These are phyloP conservation scores for Naganishia sp. DNA, from an alignment of 1,284 basidiomycete species.

Conservation along the genomic window DNA sequence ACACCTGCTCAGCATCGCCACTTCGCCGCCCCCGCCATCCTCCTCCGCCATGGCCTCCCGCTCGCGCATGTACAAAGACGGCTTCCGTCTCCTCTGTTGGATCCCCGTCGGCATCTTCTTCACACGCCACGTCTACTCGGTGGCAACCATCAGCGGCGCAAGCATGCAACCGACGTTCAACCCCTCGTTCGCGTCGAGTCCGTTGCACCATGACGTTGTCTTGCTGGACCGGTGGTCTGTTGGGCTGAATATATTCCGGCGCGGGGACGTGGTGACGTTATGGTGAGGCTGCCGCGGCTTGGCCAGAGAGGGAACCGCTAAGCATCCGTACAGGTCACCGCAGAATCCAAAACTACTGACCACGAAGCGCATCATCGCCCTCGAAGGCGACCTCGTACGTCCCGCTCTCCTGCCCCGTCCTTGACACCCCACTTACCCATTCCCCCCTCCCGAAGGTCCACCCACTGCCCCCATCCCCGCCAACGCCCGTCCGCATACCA, in stretches of 20 bases:
- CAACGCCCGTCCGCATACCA: conserved; percentile 50
- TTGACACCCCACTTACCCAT: neutral
- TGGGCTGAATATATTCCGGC: conserved; percentile 43
- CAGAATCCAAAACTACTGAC: conserved; percentile 55
- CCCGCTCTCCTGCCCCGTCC: neutral
- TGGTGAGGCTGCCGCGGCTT: conserved; percentile 42
- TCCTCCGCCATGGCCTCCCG: conserved; percentile 3
- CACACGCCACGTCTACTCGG: conserved; percentile 54
- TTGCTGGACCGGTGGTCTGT: conserved; percentile 56
- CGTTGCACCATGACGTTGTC: conserved; percentile 56
- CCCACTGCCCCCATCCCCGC: conserved; percentile 50
- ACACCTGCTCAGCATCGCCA: neutral
- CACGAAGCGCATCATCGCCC: conserved; percentile 59
- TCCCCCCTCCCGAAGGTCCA: conserved; percentile 39
- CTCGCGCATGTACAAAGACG: conserved; percentile 19
- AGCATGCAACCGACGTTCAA: conserved; percentile 58
- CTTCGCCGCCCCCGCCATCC: neutral
- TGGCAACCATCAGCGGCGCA: conserved; percentile 56
- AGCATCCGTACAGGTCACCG: conserved; percentile 51
- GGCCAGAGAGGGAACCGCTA: neutral
- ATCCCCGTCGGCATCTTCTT: conserved; percentile 57
- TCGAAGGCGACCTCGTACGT: conserved; percentile 58
- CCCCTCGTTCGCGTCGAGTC: conserved; percentile 48
- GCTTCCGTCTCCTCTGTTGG: conserved; percentile 53
- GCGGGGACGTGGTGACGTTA: conserved; percentile 59